Evolutionary conservation across 2,329 filamentous ascomycete genomes (phyloP), one percentile per base, ranked within the genome.

Genomic region (Arthrobotrys megalospora): DNA sequence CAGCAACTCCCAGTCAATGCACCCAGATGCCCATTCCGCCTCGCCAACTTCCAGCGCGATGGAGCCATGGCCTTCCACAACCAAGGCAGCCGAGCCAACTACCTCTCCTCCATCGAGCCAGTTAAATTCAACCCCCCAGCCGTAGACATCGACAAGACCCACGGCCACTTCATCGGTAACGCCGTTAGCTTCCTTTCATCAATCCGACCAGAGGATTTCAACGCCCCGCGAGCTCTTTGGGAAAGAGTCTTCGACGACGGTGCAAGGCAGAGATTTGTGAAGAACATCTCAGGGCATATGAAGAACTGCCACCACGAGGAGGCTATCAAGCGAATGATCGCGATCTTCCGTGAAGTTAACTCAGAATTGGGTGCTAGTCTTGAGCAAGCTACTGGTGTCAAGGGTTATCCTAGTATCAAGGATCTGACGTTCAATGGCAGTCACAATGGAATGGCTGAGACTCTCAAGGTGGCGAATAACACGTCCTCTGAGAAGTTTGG

Each of bases 31-130:
- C 80, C 84, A 81, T 86, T 85, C 84, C 85, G 82, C 85, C 62
- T 78, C n/a, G 86, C 86, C 84, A 87, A 88, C 86, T 92, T 90
- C 86, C 91, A 93, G 83, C 89, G 92, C 79, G 91, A 93, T 82
- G 92, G 92, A 14, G 82, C 83, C 76, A 93, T 93, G 91, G 88
- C 90, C 0, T 89, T 90, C 81, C 86, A 88, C 72, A 86, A 89
- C 82, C 91, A 93, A 84, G 86, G 86, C 70, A 90, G 90, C 85
- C 89, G 90, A 81, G 89, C 89, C 64, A 89, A 88, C 84, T 91
- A 90, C 81, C 85, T 86, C 19, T 87, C 86, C 45, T 86, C 86
- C 28, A 88, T 86, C 83, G 86, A 86, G 19, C 81, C 83, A 6
- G 71, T 88, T 64, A 84, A 85, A 7, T 87, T 87, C 83, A 84